These are phyloP conservation scores for Neophaeococcomyces mojaviensis DNA, from an alignment of 2,329 filamentous ascomycete genomes.

Conservation along the genomic window DNA sequence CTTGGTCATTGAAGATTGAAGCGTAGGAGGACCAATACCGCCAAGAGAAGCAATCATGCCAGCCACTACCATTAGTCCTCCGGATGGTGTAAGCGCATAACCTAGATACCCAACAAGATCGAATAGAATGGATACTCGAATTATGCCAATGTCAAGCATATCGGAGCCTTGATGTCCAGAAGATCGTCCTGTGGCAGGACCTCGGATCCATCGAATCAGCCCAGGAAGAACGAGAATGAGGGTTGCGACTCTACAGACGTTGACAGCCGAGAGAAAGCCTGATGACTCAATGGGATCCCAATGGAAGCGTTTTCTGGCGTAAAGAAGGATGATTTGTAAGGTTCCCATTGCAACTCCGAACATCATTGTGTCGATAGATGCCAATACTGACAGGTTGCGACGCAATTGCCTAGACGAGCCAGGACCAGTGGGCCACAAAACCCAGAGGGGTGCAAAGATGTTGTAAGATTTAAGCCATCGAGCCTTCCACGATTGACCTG, in stretches of 20 bases:
- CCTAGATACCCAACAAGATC: slow-evolving; percentile 70
- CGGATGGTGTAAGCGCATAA: slow-evolving; percentile 59
- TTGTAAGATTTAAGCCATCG: slow-evolving; percentile 51
- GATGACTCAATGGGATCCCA: slow-evolving; percentile 79
- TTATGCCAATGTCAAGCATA: slow-evolving; percentile 65
- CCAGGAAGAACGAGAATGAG: slow-evolving; percentile 69
- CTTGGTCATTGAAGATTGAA: slow-evolving; percentile 80
- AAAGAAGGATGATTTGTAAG: slow-evolving; percentile 74
- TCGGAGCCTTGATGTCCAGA: slow-evolving; percentile 64
- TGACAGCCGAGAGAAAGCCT: slow-evolving; percentile 72
- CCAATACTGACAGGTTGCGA: slow-evolving; percentile 73
- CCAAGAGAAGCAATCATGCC: slow-evolving; percentile 70
- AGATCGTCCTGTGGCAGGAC: slow-evolving; percentile 21
- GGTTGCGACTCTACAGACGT: slow-evolving; percentile 64
- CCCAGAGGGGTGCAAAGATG: slow-evolving; percentile 66
- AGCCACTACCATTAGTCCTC: slow-evolving; percentile 59
- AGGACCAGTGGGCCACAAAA: slow-evolving; percentile 65
- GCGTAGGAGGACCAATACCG: slow-evolving; percentile 74
- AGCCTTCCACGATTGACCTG: slow-evolving; percentile 29
- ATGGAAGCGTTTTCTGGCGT: slow-evolving; percentile 68
- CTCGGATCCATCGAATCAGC: slow-evolving; percentile 67
- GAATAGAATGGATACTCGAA: slow-evolving; percentile 66
- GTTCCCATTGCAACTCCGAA: slow-evolving; percentile 76
- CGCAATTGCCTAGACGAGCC: slow-evolving; percentile 56
- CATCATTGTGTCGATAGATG: slow-evolving; percentile 71